Conservation (phyloP, 805 yeast genomes). For the Diddensiella santjacobensis region DNA sequence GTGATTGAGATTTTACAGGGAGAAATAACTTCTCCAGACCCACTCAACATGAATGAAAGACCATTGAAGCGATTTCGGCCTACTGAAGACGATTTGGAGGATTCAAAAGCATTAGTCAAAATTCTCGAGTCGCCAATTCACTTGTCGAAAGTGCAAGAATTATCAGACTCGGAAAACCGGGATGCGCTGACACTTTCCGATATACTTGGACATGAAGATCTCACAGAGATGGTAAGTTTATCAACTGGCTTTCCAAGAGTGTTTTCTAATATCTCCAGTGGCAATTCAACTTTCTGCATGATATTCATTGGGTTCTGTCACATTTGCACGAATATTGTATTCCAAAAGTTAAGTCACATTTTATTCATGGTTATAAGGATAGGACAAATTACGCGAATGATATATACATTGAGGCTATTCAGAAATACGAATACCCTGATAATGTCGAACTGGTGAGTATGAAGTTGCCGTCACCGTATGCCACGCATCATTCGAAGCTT, state of each 20-base stretch:
- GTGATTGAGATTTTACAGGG: too few relatives aligned
- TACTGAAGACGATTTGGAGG: too few relatives aligned
- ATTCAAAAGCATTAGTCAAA: too few relatives aligned
- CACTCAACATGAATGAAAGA: too few relatives aligned
- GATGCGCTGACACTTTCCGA: constrained; percentile 23
- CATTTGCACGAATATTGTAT: constrained; percentile 19
- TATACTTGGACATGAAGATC: constrained; percentile 23
- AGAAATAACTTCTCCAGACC: too few relatives aligned
- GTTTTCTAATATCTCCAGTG: too few relatives aligned
- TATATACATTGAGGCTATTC: too few relatives aligned
- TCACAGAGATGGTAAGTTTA: constrained; percentile 21
- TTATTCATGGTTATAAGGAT: constrained; percentile 25
- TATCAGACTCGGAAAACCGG: constrained; percentile 19
- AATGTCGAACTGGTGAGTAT: constrained; percentile 25
- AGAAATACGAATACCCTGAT: constrained; percentile 4
- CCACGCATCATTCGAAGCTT: constrained; percentile 34
- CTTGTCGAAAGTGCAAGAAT: constrained; percentile 16
- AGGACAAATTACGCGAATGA: constrained; percentile 8
- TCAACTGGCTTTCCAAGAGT: too few relatives aligned
- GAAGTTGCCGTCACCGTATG: constrained; percentile 23
- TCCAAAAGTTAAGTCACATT: constrained; percentile 17
- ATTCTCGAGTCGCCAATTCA: constrained; percentile 20
- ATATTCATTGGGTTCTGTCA: constrained; percentile 25
- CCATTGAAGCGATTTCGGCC: too few relatives aligned
- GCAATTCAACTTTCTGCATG: constrained; percentile 33